Evolutionary conservation across 768 basidiomycete genomes (phyloP).

Genomic region (Coprinopsis sp.): DNA sequence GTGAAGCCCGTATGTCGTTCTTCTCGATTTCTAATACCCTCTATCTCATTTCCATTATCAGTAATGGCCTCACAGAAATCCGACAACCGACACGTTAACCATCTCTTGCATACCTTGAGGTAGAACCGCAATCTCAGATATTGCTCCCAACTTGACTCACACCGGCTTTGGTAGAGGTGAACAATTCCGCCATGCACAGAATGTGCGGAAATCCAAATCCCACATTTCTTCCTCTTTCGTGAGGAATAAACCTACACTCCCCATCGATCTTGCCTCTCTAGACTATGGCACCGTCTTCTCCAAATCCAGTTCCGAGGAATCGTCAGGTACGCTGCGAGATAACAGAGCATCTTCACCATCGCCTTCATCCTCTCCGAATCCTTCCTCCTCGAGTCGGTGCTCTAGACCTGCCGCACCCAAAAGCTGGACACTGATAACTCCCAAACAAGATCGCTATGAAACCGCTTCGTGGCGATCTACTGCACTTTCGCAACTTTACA

Average conservation of each 20-base stretch:
- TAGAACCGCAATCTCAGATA: slow-evolving; percentile 16
- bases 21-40: neutral
- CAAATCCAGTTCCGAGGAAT: slow-evolving; percentile 5
- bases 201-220: slow-evolving; percentile 36
- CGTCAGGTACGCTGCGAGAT: neutral
- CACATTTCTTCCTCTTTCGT: slow-evolving; percentile 25
- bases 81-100: slow-evolving; percentile 34
- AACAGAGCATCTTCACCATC: too few relatives aligned
- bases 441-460: slow-evolving; percentile 22
- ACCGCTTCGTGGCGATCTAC: slow-evolving; percentile 45
- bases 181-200: slow-evolving; percentile 62
- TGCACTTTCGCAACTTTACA: slow-evolving; percentile 53
- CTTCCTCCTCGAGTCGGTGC: too few relatives aligned
- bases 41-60: neutral
- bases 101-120: slow-evolving; percentile 51
- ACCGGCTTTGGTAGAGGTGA: slow-evolving; percentile 48
- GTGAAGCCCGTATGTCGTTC: too few relatives aligned
- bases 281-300: slow-evolving; percentile 15
- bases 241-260: slow-evolving; percentile 43
- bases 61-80: slow-evolving; percentile 14
- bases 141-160: neutral
- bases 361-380: too few relatives aligned
- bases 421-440: slow-evolving; percentile 46
- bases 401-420: slow-evolving; percentile 52
- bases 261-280: slow-evolving; percentile 31